A percentile compares a stretch with the other conserved stretches of the same genome.
These are phyloP conservation scores for Dunaliella primolecta DNA, from an alignment of 139 green algal species.

Conservation along the genomic window DNA sequence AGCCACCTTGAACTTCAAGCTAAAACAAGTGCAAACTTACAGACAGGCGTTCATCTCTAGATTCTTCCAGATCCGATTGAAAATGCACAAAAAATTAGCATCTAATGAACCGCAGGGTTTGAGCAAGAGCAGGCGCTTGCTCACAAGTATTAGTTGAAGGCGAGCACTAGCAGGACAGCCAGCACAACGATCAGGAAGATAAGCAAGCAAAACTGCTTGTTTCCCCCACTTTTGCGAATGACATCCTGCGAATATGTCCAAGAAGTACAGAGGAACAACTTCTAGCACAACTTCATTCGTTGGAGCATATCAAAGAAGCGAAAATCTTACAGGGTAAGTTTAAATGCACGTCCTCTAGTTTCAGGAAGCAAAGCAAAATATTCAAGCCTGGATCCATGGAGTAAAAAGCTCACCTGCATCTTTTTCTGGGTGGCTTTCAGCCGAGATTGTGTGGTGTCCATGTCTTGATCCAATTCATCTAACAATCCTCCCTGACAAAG, in stretches of 20 bases:
- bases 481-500: conserved; percentile 49
- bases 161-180: conserved; percentile 17
- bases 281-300: no score
- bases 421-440: conserved; percentile 74
- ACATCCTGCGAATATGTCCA: conserved; percentile 36
- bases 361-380: neutral
- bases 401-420: conserved; percentile 41
- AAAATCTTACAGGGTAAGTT: no score
- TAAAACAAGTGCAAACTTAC: no score
- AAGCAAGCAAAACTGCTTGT: conserved; percentile 58
- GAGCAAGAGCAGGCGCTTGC: no score
- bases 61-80: no score
- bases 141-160: neutral
- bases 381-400: no score
- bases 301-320: no score
- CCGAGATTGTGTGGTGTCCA: conserved; percentile 68
- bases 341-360: no score
- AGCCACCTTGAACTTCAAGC: no score
- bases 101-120: no score
- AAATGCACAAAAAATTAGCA: no score
- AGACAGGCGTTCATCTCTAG: no score
- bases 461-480: conserved; percentile 71
- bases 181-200: conserved; percentile 25
- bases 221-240: conserved; percentile 68
- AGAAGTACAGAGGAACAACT: neutral